phyloP scores from a whole-genome alignment of 2,329 filamentous ascomycete genomes.

The Botrytis aclada region DNA sequence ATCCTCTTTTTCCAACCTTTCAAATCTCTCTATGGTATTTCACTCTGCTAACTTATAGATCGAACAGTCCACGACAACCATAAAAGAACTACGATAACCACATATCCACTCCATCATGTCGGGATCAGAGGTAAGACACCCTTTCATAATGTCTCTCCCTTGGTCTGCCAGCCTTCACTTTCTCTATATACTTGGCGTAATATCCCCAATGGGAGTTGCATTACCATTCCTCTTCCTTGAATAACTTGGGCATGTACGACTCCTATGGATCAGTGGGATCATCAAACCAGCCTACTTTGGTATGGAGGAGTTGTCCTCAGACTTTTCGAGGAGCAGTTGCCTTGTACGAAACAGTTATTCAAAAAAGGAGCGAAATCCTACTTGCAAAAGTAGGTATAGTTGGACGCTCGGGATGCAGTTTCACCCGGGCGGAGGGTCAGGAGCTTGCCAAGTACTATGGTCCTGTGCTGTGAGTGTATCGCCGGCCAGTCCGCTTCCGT shows the following conservation, averaged over 20 bases:
- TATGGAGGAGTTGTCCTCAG: neutral
- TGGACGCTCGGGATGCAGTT: neutral
- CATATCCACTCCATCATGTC: too few relatives aligned
- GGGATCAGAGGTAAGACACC: slow-evolving; percentile 8
- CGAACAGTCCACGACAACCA: neutral
- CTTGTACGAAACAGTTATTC: neutral
- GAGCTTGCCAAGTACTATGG: slow-evolving; percentile 10
- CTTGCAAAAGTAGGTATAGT: neutral
- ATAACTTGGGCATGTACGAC: neutral
- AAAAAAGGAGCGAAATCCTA: neutral
- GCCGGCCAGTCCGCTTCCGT: neutral
- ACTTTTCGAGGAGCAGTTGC: neutral
- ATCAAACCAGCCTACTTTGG: slow-evolving; percentile 9
- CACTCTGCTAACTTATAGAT: neutral
- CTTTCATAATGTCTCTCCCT: neutral
- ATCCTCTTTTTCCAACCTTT: neutral
- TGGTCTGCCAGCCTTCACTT: neutral
- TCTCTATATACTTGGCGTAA: neutral
- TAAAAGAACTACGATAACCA: too few relatives aligned
- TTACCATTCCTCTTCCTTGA: neutral
- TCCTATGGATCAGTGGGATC: neutral
- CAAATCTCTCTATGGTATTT: neutral
- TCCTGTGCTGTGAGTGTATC: neutral
- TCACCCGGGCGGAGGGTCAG: neutral
- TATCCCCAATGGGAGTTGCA: neutral